phyloP scores from a whole-genome alignment of 768 basidiomycete genomes.

The Boletellus ananas region DNA sequence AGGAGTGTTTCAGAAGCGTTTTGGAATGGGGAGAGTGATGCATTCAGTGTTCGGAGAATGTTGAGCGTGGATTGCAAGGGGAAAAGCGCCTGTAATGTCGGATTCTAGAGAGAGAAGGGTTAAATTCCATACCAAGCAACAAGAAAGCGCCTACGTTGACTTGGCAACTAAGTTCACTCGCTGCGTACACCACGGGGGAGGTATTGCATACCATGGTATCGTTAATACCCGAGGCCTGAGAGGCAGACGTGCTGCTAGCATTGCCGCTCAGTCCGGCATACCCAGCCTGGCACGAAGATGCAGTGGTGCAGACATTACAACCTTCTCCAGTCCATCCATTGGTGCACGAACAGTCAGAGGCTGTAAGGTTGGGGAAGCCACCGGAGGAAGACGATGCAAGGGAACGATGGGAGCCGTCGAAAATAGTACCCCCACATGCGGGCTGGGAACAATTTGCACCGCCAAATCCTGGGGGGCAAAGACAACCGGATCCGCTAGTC shows the following conservation, averaged over 20 bases:
- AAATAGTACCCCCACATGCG: slow-evolving; percentile 79
- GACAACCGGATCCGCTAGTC: slow-evolving; percentile 39
- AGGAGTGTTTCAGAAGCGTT: slow-evolving; percentile 26
- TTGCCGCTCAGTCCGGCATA: slow-evolving; percentile 42
- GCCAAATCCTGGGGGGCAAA: slow-evolving; percentile 81
- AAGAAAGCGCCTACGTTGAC: slow-evolving; percentile 59
- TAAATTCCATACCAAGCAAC: background rate
- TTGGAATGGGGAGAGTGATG: slow-evolving; percentile 59
- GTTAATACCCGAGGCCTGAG: slow-evolving; percentile 41
- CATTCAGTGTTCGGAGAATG: slow-evolving; percentile 72
- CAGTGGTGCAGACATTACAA: slow-evolving; percentile 74
- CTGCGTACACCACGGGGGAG: slow-evolving; percentile 65
- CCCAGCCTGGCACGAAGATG: slow-evolving; percentile 66
- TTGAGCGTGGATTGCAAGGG: slow-evolving; percentile 70
- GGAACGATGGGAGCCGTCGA: slow-evolving; percentile 61
- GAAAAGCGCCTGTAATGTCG: slow-evolving; percentile 74
- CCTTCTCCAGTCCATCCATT: slow-evolving; percentile 73
- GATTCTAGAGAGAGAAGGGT: slow-evolving; percentile 51
- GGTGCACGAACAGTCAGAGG: slow-evolving; percentile 65
- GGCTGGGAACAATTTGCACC: slow-evolving; percentile 65
- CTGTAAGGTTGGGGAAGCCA: slow-evolving; percentile 61
- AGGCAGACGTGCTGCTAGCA: slow-evolving; percentile 29
- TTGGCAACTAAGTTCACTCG: slow-evolving; percentile 80
- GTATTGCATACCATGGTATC: slow-evolving; percentile 72
- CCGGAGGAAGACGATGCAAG: slow-evolving; percentile 41